Conservation (phyloP, 164 flowering plant genomes). For the Kalanchoe fedtschenkoi region DNA sequence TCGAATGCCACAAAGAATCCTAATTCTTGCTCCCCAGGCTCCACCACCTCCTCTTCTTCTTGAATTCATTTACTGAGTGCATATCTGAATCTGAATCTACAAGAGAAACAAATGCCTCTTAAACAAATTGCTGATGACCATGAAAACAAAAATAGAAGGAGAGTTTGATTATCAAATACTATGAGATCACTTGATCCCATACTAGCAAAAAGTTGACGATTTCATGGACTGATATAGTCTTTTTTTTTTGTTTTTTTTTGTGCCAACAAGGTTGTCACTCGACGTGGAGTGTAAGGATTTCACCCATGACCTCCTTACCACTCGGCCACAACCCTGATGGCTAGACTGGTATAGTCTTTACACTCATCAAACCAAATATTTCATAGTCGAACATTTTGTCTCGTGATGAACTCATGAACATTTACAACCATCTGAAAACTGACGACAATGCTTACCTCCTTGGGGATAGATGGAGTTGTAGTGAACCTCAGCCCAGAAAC, state of each 20-base stretch:
- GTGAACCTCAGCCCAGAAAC: constrained; percentile 74
- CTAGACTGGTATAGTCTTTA: too few species aligned
- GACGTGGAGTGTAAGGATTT: too few species aligned
- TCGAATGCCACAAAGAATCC: background rate
- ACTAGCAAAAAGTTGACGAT: too few species aligned
- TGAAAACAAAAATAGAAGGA: background rate
- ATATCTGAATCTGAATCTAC: constrained; percentile 19
- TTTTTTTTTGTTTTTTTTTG: too few species aligned
- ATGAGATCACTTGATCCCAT: too few species aligned
- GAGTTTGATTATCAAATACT: too few species aligned
- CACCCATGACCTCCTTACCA: too few species aligned
- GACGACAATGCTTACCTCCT: constrained; percentile 25
- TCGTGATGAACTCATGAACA: background rate
- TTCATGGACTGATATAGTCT: too few species aligned
- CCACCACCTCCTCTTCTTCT: constrained; percentile 51
- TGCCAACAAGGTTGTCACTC: too few species aligned
- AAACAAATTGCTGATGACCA: background rate
- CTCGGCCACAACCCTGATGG: too few species aligned
- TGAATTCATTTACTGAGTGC: constrained; percentile 15
- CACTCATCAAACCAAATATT: too few species aligned
- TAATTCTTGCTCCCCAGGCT: constrained; percentile 27
- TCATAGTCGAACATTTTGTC: too few species aligned
- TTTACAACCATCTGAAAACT: background rate
- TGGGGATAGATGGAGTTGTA: constrained; percentile 58
- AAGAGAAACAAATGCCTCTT: constrained; percentile 1